Percentiles rank a stretch among this genome's conserved stretches.
Evolutionary conservation across 2,329 filamentous ascomycete genomes (phyloP).

Genomic region (Metarhizium album): DNA sequence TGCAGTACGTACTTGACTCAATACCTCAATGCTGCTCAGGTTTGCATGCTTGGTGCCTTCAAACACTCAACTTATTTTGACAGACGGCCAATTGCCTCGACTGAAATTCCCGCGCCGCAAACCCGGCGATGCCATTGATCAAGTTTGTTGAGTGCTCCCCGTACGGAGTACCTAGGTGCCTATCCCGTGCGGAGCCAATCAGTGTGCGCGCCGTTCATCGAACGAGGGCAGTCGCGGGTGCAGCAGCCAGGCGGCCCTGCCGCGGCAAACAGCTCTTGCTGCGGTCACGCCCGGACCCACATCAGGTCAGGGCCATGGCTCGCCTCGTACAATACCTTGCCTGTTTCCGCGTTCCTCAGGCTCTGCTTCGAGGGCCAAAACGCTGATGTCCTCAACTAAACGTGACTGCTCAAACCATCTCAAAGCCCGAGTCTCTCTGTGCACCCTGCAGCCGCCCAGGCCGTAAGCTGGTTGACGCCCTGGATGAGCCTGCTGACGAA

Average conservation of each 20-base stretch:
- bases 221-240: constrained; percentile 1
- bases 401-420: background rate
- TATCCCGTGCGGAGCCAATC: no score
- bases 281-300: constrained; percentile 11
- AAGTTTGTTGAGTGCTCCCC: background rate
- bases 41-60: background rate
- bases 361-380: background rate
- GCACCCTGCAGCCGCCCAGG: background rate
- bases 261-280: constrained; percentile 15
- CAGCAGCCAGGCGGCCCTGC: background rate
- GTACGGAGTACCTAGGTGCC: background rate
- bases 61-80: background rate
- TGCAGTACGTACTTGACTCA: background rate
- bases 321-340: background rate
- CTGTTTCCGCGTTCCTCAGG: background rate
- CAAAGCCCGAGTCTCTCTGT: background rate
- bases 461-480: background rate
- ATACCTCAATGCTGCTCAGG: background rate
- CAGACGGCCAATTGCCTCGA: background rate
- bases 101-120: background rate
- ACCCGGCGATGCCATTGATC: background rate
- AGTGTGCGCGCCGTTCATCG: background rate
- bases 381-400: background rate
- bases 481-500: background rate
- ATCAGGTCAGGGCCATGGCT: background rate